phyloP scores from a whole-genome alignment of 2,329 filamentous ascomycete genomes.

The Tolypocladium paradoxum region DNA sequence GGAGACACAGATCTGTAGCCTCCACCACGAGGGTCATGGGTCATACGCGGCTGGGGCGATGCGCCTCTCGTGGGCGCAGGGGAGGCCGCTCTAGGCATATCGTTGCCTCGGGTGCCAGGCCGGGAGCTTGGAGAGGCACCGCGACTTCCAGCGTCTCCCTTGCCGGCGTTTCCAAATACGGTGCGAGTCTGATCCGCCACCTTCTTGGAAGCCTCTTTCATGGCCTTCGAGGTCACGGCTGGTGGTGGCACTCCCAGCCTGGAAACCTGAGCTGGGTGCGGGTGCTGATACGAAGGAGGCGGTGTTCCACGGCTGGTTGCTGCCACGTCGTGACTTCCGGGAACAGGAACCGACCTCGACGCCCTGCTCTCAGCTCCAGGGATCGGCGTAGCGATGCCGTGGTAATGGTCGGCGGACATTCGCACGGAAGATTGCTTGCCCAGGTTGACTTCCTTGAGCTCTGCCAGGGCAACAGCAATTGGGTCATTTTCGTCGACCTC shows the following conservation, averaged over 20 bases:
- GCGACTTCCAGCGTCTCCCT: constrained; percentile 13
- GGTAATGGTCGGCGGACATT: constrained; percentile 92
- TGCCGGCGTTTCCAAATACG: constrained; percentile 50
- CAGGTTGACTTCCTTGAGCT: constrained; percentile 72
- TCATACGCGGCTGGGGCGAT: constrained; percentile 51
- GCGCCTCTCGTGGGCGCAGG: constrained; percentile 55
- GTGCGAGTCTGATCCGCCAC: constrained; percentile 74
- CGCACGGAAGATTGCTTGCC: constrained; percentile 69
- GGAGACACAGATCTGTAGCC: constrained; percentile 45
- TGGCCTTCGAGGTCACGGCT: constrained; percentile 84
- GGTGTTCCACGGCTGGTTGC: constrained; percentile 62
- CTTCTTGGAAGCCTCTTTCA: constrained; percentile 90
- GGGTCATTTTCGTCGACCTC: constrained; percentile 63
- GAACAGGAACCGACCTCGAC: constrained; percentile 47
- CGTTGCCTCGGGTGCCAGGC: constrained; percentile 47
- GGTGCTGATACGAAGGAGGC: constrained; percentile 74
- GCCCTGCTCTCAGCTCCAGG: constrained; percentile 35
- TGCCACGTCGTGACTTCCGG: constrained; percentile 32
- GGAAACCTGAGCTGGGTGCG: constrained; percentile 48
- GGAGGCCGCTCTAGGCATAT: constrained; percentile 51
- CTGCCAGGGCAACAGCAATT: constrained; percentile 83
- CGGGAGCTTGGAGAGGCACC: constrained; percentile 36
- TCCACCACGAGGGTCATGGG: constrained; percentile 32
- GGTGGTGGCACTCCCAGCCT: constrained; percentile 81
- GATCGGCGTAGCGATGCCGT: constrained; percentile 79